Conservation (phyloP, 1,139 yeast species). For the Barnettozyma hawaiiensis region DNA sequence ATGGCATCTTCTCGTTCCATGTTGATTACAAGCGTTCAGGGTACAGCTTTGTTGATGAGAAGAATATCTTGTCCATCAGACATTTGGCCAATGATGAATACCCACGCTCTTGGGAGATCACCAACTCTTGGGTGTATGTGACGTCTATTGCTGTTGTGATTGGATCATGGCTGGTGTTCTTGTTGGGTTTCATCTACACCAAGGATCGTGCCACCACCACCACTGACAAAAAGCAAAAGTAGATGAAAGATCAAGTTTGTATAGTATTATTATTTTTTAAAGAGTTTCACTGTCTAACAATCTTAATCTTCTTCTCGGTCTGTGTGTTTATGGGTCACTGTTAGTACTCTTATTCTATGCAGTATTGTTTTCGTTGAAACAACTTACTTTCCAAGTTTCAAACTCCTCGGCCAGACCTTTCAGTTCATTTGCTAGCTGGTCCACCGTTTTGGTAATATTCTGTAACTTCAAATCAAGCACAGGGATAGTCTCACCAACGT, state of each 20-base stretch:
- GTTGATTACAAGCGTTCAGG: constrained; percentile 81
- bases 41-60: constrained; percentile 57
- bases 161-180: constrained; percentile 69
- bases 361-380: too few species aligned
- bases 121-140: constrained; percentile 90
- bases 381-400: constrained; percentile 52
- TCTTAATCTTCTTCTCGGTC: constrained; percentile 58
- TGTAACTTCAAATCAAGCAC: constrained; percentile 56
- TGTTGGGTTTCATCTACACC: constrained; percentile 46
- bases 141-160: constrained; percentile 67
- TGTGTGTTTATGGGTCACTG: constrained; percentile 20
- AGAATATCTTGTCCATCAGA: constrained; percentile 74
- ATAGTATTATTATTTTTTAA: neutral
- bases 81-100: constrained; percentile 96
- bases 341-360: constrained; percentile 1
- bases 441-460: constrained; percentile 39
- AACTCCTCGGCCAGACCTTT: constrained; percentile 46
- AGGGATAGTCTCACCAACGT: constrained; percentile 69
- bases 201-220: constrained; percentile 19
- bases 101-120: constrained; percentile 87
- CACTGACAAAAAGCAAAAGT: constrained; percentile 25
- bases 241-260: constrained; percentile 2
- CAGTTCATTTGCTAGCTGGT: constrained; percentile 42
- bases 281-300: constrained; percentile 34
- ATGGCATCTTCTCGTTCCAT: constrained; percentile 89